Conservation (phyloP, 2,329 filamentous ascomycete genomes). For the Tolypocladium ophioglossoides region DNA sequence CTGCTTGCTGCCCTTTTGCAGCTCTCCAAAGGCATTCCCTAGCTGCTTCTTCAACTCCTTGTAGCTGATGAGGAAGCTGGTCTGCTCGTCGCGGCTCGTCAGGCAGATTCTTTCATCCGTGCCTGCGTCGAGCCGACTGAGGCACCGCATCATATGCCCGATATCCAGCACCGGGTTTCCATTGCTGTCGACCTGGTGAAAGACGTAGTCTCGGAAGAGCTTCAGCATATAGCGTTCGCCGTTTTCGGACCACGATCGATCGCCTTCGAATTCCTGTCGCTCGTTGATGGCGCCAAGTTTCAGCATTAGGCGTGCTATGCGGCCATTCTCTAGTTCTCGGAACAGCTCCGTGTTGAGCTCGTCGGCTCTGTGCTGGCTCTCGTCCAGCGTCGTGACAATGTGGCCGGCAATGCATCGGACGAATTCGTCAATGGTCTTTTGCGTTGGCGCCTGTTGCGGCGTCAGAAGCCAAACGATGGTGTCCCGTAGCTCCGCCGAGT, state of each 20-base stretch:
- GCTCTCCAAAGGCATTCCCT: slow-evolving; percentile 45
- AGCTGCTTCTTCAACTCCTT: slow-evolving; percentile 70
- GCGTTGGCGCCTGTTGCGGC: slow-evolving; percentile 41
- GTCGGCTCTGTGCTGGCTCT: slow-evolving; percentile 69
- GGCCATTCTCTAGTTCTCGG: slow-evolving; percentile 81
- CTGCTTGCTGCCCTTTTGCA: slow-evolving; percentile 36
- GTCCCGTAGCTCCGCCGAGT: slow-evolving; percentile 68
- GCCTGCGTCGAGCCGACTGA: slow-evolving; percentile 90
- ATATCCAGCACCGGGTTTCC: slow-evolving; percentile 77
- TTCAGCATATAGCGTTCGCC: slow-evolving; percentile 89
- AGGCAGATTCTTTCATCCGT: slow-evolving; percentile 77
- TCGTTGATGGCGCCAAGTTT: slow-evolving; percentile 88
- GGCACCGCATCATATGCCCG: slow-evolving; percentile 72
- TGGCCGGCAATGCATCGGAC: slow-evolving; percentile 69
- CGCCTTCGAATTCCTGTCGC: slow-evolving; percentile 71
- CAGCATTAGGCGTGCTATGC: slow-evolving; percentile 65
- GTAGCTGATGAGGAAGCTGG: slow-evolving; percentile 78
- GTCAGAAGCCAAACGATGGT: slow-evolving; percentile 74
- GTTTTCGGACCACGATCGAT: slow-evolving; percentile 77
- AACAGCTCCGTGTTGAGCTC: slow-evolving; percentile 60
- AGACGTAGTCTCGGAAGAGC: slow-evolving; percentile 92
- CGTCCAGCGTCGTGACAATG: slow-evolving; percentile 65
- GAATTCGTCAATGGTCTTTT: slow-evolving; percentile 71
- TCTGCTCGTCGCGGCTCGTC: slow-evolving; percentile 84
- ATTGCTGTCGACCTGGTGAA: slow-evolving; percentile 84